These are phyloP conservation scores for Paracamarosporium sp. DNA, from an alignment of 2,329 filamentous ascomycete genomes.

Conservation along the genomic window DNA sequence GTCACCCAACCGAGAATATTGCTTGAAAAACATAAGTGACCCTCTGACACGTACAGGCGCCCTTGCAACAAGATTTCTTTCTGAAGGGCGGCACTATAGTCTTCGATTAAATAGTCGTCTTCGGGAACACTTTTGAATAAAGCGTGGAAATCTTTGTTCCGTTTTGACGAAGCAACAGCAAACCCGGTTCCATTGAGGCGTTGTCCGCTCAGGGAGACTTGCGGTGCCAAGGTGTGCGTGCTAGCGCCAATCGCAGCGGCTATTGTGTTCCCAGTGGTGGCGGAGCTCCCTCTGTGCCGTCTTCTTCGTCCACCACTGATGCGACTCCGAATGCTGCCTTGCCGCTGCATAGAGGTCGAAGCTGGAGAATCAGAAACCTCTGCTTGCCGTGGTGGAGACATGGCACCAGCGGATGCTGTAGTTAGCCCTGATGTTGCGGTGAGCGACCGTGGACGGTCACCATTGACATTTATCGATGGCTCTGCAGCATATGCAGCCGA, in stretches of 20 bases:
- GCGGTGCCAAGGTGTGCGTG: conserved; percentile 71
- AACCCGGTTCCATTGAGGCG: conserved; percentile 94
- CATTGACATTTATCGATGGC: conserved; percentile 40
- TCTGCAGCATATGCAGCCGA: conserved; percentile 64
- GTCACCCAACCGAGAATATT: conserved; percentile 99
- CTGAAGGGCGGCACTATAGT: conserved; percentile 96
- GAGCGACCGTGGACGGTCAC: conserved; percentile 49
- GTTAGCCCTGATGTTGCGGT: conserved; percentile 39
- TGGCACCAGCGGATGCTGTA: conserved; percentile 40
- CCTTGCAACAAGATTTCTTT: conserved; percentile 95
- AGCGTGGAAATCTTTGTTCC: conserved; percentile 93
- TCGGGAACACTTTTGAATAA: conserved; percentile 97
- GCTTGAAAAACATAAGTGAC: conserved; percentile 97
- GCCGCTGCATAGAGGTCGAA: conserved; percentile 59
- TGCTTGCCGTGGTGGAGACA: conserved; percentile 68
- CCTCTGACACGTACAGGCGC: conserved; percentile 93
- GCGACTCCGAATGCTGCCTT: conserved; percentile 60
- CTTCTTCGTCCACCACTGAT: conserved; percentile 61
- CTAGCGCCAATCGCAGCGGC: conserved; percentile 76
- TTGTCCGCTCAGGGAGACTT: conserved; percentile 66
- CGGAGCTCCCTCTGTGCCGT: conserved; percentile 83
- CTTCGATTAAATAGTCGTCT: conserved; percentile 97
- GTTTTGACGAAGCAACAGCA: conserved; percentile 92
- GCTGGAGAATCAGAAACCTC: conserved; percentile 67
- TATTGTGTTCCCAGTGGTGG: conserved; percentile 68